Evolutionary conservation across 2,329 filamentous ascomycete species (phyloP).

Genomic region (Exophiala sp.): DNA sequence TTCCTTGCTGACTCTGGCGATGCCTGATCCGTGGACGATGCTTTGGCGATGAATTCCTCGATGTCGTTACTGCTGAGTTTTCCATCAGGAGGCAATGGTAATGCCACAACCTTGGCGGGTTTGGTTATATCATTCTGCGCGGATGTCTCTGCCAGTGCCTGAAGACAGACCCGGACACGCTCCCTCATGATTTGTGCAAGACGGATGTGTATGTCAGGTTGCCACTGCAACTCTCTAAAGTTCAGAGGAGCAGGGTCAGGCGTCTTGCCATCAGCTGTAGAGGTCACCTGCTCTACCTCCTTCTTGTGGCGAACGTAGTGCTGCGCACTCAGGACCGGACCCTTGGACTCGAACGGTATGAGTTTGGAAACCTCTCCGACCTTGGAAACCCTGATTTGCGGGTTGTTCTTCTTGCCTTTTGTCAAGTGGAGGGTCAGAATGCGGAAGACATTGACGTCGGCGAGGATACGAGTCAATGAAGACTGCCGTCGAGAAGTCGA

Average conservation of each 20-base stretch:
- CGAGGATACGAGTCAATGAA: slow-evolving; percentile 8
- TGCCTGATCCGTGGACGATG: neutral
- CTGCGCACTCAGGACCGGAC: slow-evolving; percentile 5
- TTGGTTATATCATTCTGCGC: neutral
- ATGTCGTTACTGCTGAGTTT: slow-evolving; percentile 4
- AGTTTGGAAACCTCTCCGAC: slow-evolving; percentile 2
- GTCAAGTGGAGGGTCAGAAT: slow-evolving; percentile 7
- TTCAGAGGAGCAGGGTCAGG: slow-evolving; percentile 1
- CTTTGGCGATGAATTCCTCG: neutral
- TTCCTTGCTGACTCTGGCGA: too few species aligned
- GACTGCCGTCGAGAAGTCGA: neutral
- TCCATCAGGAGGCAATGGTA: slow-evolving; percentile 6
- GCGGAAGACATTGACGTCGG: slow-evolving; percentile 13
- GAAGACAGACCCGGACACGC: slow-evolving; percentile 18
- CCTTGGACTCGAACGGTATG: slow-evolving; percentile 5
- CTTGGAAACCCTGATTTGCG: neutral
- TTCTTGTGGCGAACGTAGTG: slow-evolving; percentile 17
- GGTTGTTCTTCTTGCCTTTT: neutral
- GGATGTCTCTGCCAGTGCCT: slow-evolving; percentile 6
- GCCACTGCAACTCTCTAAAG: slow-evolving; percentile 22
- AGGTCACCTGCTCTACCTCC: slow-evolving; percentile 5
- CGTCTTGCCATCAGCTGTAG: neutral
- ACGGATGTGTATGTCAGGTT: slow-evolving; percentile 19
- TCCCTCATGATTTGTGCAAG: slow-evolving; percentile 21
- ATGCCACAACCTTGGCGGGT: neutral